phyloP scores from a whole-genome alignment of 495 filamentous ascomycete species.

The Daldinia loculata region DNA sequence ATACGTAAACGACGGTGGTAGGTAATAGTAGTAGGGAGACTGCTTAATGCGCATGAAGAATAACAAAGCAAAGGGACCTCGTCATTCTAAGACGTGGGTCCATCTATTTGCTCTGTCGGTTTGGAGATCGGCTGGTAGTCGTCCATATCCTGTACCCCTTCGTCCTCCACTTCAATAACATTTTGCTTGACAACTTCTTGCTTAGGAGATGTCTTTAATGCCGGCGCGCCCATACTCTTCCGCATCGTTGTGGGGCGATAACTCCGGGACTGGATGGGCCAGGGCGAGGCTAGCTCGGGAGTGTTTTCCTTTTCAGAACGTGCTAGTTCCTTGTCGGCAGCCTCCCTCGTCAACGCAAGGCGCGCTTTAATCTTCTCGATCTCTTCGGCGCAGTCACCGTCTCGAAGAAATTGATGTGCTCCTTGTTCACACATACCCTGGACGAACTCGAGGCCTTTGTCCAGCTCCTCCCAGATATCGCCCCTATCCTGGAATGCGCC shows the following conservation, averaged over 20 bases:
- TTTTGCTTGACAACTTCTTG: constrained; percentile 41
- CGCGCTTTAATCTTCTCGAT: constrained; percentile 70
- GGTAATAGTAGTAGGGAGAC: constrained; percentile 11
- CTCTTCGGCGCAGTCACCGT: constrained; percentile 80
- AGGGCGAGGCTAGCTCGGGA: constrained; percentile 34
- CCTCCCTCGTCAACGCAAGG: constrained; percentile 65
- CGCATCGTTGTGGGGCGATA: constrained; percentile 49
- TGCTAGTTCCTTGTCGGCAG: constrained; percentile 67
- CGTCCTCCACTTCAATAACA: constrained; percentile 47
- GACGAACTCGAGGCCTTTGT: constrained; percentile 78
- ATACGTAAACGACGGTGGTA: constrained; percentile 14
- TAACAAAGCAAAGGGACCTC: constrained; percentile 6
- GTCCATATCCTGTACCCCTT: constrained; percentile 54
- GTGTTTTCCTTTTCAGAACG: constrained; percentile 55
- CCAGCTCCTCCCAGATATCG: constrained; percentile 75
- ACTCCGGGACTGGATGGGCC: constrained; percentile 40
- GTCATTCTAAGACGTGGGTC: constrained; percentile 31
- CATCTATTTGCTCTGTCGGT: constrained; percentile 38
- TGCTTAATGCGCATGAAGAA: constrained; percentile 6
- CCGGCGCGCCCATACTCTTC: constrained; percentile 35
- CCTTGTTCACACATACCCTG: constrained; percentile 83
- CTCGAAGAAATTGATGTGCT: constrained; percentile 85
- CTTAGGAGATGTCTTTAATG: constrained; percentile 40
- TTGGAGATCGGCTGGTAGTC: constrained; percentile 40
- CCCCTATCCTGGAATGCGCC: constrained; percentile 45